Evolutionary conservation across 2,329 filamentous ascomycete species (phyloP).

Genomic region (Colletotrichum sp.): DNA sequence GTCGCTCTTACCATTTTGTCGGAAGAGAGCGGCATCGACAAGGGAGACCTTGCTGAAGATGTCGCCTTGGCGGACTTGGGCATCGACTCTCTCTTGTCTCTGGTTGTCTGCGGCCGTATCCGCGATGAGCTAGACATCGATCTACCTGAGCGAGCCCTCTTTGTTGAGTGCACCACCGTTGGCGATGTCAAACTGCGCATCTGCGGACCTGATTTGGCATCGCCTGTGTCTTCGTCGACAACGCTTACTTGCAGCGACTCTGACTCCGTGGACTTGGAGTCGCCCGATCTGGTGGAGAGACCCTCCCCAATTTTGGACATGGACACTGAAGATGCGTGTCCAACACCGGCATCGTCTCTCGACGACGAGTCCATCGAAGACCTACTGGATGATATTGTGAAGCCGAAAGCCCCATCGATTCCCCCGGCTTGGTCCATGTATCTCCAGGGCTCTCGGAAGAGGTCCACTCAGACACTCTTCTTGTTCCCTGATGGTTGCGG

Average conservation of each 20-base stretch:
- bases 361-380: neutral
- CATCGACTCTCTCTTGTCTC: slow-evolving; percentile 64
- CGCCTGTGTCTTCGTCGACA: neutral
- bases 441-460: neutral
- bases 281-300: neutral
- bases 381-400: neutral
- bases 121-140: slow-evolving; percentile 63
- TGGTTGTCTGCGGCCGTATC: slow-evolving; percentile 61
- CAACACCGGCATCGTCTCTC: neutral
- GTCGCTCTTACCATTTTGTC: neutral
- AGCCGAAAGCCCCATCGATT: neutral
- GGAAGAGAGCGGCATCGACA: neutral
- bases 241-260: neutral
- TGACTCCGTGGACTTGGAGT: neutral
- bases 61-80: slow-evolving; percentile 49
- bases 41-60: neutral
- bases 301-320: neutral
- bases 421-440: neutral
- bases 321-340: neutral
- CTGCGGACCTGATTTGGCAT: neutral
- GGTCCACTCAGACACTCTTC: neutral
- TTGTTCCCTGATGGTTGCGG: neutral
- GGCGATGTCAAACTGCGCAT: slow-evolving; percentile 51
- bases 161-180: slow-evolving; percentile 59
- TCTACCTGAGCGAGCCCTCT: slow-evolving; percentile 51